Base-by-base conservation (phyloP, 148 eudicot species). In the Tetragonia tetragonoides region DNA sequence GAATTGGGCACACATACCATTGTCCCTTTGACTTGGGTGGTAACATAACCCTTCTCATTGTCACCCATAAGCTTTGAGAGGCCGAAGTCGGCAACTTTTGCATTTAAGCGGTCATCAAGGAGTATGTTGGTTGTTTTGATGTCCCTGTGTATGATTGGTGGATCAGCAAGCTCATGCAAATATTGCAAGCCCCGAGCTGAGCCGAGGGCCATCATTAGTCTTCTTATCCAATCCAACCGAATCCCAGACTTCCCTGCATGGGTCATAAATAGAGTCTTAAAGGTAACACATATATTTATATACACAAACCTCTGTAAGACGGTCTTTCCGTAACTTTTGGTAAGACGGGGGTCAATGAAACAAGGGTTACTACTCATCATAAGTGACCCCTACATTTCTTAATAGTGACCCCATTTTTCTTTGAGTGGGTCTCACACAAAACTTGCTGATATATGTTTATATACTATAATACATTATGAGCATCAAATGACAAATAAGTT, bases 11-110 rank as follows among this genome's bases (percentile, higher is more conserved):
- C 70, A 84, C 90, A 87, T 5, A 90, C 94, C 91, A 90, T 62
- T 77, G 94, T 90, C 75, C 94, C 92, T 84, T 90, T 90, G 77
- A 90, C 94, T 84, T 90, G 94, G 68, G 94, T 90, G 41, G 90
- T 87, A 24, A 88, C 82, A 75, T 88, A 82, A 47, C 89, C 80
- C 80, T 82, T 86, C 16, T 79, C 86, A 63, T 68, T 23, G 60
- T 90, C 90, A 70, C 83, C 86, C 72, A 88, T 73, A 61, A 81
- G 82, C 83, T 88, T 88, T 54, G 92, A 88, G 39, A 90, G 87
- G 24, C 94, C 91, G 73, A 90, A 88, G 65, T 90, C 94, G 5
- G 94, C 91, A 76, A 90, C 94, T 81, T 90, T 90, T 12, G 94
- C 94, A 76, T 47, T 82, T 11, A 89, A 75, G n/a, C 82, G 86